Evolutionary conservation across 129 eudicot species (phyloP), one percentile per base, ranked within the genome.

Genomic region (Pittosporum tobira): DNA sequence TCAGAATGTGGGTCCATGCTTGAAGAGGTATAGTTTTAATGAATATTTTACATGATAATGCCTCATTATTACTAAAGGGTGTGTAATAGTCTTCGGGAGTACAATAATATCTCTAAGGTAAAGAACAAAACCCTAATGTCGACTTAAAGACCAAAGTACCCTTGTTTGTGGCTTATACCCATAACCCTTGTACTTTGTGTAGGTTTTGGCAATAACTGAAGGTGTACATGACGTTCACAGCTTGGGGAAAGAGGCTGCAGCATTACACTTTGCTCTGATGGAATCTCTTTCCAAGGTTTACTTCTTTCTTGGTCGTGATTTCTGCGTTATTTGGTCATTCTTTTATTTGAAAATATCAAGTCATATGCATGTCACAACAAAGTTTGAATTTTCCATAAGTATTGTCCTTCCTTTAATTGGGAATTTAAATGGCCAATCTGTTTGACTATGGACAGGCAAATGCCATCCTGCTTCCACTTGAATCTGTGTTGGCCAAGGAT

Each of bases 1-100:
- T 77, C 99, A 68, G 99, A 87, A 67, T 87, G 94, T 66, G 99
- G 96, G 73, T 81, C 94, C 63, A 93, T 93, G 99, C 99, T 93
- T 70, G 99, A 93, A 75, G 99, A 93, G 94, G 99, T 93, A 69
- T 49, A 45, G 20, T 53, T 6, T 62, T 60, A 21, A 31, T 21
- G 10, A 36, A 55, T 8, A 3, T 23, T n/a, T 44, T 19, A 57
- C 51, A 19, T 2, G 40, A 47, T 23, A 28, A 18, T 30, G 1
- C 12, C 2, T 52, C 15, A 13, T 44, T 18, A 3, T 56, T 56
- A 14, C 25, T 4, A 18, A 28, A 20, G 37, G 61, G n/a, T n/a
- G n/a, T n/a, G n/a, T n/a, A n/a, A n/a, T n/a, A n/a, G n/a, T n/a
- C n/a, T n/a, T n/a, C n/a, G n/a, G n/a, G n/a, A n/a, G n/a, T n/a